Conservation (phyloP, 352 stramenopile species). For the Phytophthora fragariae region DNA sequence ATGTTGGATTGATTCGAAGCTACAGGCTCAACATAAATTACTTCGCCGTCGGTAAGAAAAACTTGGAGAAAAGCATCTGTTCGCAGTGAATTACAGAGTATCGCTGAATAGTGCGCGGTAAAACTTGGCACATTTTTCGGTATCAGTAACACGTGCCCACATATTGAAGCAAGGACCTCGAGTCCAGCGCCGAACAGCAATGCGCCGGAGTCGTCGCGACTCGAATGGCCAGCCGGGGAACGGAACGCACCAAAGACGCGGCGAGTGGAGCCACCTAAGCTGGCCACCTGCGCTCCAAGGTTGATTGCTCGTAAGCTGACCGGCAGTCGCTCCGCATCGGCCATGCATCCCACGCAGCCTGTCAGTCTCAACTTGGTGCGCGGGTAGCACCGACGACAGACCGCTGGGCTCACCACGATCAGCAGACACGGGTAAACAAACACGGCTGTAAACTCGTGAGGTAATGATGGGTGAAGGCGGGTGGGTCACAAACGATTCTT, state of each 20-base stretch:
- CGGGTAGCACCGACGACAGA: no score
- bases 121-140: no score
- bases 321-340: not conserved
- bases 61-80: no score
- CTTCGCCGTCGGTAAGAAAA: no score
- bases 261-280: not conserved
- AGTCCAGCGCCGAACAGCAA: no score
- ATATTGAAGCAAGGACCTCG: no score
- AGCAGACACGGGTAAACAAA: conserved; percentile 7
- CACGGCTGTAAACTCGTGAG: conserved; percentile 15
- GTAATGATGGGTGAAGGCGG: conserved; percentile 29
- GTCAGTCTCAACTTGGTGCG: not conserved
- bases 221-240: not conserved
- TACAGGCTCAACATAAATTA: no score
- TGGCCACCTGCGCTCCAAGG: not conserved
- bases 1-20: no score
- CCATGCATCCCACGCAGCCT: not conserved
- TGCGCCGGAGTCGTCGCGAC: no score
- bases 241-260: conserved; percentile 11
- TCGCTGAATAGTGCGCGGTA: no score
- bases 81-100: no score
- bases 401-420: not conserved
- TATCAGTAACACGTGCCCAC: no score
- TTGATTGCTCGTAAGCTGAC: conserved; percentile 20
- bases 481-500: conserved; percentile 18